Base-by-base conservation (phyloP, 768 basidiomycete genomes). In the Gelatoporia subvermispora region DNA sequence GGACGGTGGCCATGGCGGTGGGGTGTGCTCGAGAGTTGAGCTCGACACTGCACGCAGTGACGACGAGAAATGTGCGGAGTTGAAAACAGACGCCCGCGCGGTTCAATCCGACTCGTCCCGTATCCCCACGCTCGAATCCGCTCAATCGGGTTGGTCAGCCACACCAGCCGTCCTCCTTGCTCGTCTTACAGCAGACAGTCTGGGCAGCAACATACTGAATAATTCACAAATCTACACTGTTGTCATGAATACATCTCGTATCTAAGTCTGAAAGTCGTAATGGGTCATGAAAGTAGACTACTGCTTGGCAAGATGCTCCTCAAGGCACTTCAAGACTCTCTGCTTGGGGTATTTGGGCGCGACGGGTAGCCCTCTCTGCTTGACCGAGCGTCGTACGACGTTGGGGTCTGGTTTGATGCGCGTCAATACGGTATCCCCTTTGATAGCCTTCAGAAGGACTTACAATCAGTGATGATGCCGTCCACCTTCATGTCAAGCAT, bases 381-480 rank as follows among this genome's bases (percentile, higher is more conserved):
- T 70, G 8, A 77, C 72, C 61, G 78, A 73, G 43, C 81, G 68
- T 35, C 84, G 77, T 41, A 88, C 65, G 20, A 75, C 66, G 38
- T 70, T 65, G 3, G 88, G 85, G 61, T 81, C 74, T 76, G 49
- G 10, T 11, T 1, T 8, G 18, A 8, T 7, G 13, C 18, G 31
- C 23, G 7, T 8, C 21, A 2, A 20, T 35, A 16, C 20, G 17
- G 28, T 31, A 31, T 31, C 7, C 28, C 28, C 28, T 31, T 31
- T 13, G 28, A 13, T 31, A 7, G 5, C 5, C 13, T 7, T 5
- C 13, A 31, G 28, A 7, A 13, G 5, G 13, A 31, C 28, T 31
- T 50, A 75, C 74, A 87, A 60, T 91, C 88, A 4, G 86, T 81
- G 57, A 91, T 90, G 48, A 91, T 77, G 0, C 87, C 88, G 61